phyloP scores from a whole-genome alignment of 306 rosid genomes.

The cucumber (Cucumis sativus) region Cucumber_9930_V3 NC_026655.2:2101501-2102000 shows the following conservation, averaged over 20 bases:
- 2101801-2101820: background rate
- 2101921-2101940: background rate
- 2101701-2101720: conserved; percentile 70
- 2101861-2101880: background rate
- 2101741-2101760: background rate
- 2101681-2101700: conserved; percentile 74
- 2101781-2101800: background rate
- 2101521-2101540: background rate
- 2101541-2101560: background rate
- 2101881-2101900: conserved; percentile 5
- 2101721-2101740: conserved; percentile 11
- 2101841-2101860: background rate
- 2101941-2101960: background rate
- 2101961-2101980: conserved; percentile 1
- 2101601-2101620: conserved; percentile 41
- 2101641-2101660: conserved; percentile 66
- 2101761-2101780: background rate
- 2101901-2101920: background rate
- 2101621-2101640: conserved; percentile 48
- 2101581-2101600: conserved; percentile 31
- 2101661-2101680: conserved; percentile 82
- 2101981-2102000: background rate
- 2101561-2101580: background rate
- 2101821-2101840: background rate
- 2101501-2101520: conserved; percentile 1